phyloP scores from a whole-genome alignment of 768 basidiomycete genomes.

The Udeniomyces megalosporus region DNA sequence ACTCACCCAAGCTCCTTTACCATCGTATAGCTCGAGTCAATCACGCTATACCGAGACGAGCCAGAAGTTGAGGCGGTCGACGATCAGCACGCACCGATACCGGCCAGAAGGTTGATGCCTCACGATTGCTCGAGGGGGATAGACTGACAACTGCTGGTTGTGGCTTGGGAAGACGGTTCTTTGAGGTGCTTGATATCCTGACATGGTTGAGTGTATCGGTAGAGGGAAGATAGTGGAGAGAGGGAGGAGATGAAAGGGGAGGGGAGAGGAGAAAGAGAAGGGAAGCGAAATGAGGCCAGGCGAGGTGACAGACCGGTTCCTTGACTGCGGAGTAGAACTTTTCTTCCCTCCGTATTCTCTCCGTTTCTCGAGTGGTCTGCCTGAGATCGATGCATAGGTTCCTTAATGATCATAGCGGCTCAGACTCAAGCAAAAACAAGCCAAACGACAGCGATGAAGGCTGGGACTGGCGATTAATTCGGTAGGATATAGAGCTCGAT shows the following conservation, averaged over 20 bases:
- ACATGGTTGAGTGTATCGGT: neutral
- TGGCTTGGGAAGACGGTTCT: constrained; percentile 9
- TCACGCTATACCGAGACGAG: no score
- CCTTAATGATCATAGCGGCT: neutral
- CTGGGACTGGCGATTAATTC: no score
- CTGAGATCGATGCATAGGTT: neutral
- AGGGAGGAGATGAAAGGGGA: neutral
- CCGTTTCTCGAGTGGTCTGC: no score
- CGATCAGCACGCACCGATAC: neutral
- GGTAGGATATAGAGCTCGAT: no score
- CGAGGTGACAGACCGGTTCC: neutral
- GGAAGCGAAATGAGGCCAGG: neutral
- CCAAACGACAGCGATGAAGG: neutral
- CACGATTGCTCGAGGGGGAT: neutral
- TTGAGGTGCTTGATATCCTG: neutral
- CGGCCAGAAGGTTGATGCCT: no score
- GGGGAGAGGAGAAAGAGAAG: neutral
- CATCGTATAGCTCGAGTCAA: constrained; percentile 78
- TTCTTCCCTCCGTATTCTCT: no score
- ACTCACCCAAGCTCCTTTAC: constrained; percentile 63
- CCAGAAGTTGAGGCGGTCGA: neutral
- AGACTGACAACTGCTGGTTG: constrained; percentile 15
- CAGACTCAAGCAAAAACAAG: neutral
- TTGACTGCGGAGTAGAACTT: no score
- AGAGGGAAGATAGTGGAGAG: neutral